Percentiles rank a stretch among this genome's conserved stretches.
Evolutionary conservation across 441 rosid species (phyloP).

Genomic region (Euphorbia schlechtendalii): DNA sequence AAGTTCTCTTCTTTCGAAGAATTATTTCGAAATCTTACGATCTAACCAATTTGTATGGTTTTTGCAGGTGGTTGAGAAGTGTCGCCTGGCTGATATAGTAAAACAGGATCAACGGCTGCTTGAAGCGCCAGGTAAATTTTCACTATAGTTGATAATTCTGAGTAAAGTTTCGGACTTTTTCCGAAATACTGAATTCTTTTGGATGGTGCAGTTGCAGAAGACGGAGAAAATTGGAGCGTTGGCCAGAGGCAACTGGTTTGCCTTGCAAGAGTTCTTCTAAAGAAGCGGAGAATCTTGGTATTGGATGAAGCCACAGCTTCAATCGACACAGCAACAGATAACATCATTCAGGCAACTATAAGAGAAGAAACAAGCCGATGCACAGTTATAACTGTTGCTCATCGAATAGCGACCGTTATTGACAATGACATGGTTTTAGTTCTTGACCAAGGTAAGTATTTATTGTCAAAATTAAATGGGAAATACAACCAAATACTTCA

Average conservation of each 20-base stretch:
- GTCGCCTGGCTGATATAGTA: constrained; percentile 43
- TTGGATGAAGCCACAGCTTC: constrained; percentile 81
- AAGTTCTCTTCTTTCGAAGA: background rate
- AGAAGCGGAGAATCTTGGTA: constrained; percentile 47
- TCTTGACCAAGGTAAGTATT: constrained; percentile 61
- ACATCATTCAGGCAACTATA: constrained; percentile 46
- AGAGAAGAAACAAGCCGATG: constrained; percentile 46
- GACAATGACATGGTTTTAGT: constrained; percentile 70
- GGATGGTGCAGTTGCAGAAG: constrained; percentile 48
- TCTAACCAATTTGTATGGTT: no score
- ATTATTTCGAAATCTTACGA: no score
- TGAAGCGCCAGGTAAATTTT: constrained; percentile 45
- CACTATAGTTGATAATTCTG: background rate
- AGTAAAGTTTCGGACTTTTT: background rate
- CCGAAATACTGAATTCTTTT: background rate
- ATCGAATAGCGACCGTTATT: constrained; percentile 67
- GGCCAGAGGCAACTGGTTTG: constrained; percentile 72
- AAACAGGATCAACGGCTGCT: constrained; percentile 52
- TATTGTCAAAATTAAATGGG: no score
- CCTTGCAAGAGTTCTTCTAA: constrained; percentile 49
- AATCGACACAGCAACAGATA: constrained; percentile 65
- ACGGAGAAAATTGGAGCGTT: constrained; percentile 70
- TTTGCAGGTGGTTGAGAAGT: constrained; percentile 47
- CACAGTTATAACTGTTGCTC: constrained; percentile 69
- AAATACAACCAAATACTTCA: no score